Evolutionary conservation across 805 yeast species (phyloP).

Genomic region (Pichia thaimueangensis): DNA sequence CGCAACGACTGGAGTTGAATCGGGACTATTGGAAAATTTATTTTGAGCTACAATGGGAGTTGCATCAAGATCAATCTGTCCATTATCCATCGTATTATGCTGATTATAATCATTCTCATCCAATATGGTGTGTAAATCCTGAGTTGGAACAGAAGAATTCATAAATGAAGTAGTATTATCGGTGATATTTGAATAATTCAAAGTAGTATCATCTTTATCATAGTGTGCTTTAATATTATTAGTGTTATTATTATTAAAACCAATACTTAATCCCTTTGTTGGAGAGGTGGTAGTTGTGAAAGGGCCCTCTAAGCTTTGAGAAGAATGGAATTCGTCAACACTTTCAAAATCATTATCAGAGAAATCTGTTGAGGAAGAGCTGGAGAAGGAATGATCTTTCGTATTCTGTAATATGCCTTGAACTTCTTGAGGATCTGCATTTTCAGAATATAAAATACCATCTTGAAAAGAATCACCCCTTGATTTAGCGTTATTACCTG

Average conservation of each 20-base stretch:
- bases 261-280: neutral
- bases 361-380: neutral
- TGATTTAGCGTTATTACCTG: too few species aligned
- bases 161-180: constrained; percentile 7
- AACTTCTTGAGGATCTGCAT: neutral
- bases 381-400: too few species aligned
- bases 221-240: too few species aligned
- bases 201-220: too few species aligned
- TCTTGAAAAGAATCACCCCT: too few species aligned
- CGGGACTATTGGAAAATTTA: neutral
- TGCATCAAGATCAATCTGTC: neutral
- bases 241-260: neutral
- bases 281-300: neutral
- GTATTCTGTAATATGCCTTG: constrained; percentile 5
- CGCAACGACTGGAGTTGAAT: neutral
- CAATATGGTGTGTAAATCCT: constrained; percentile 1
- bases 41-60: constrained; percentile 11
- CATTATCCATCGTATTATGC: neutral
- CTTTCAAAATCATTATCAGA: neutral
- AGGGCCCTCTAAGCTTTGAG: neutral
- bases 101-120: neutral
- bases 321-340: neutral
- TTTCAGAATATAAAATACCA: neutral
- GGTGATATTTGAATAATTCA: too few species aligned
- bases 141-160: constrained; percentile 7